Evolutionary conservation across 345 rosid genomes (phyloP), one percentile per base, ranked within the genome.

Genomic region (Carallia brachiata): DNA sequence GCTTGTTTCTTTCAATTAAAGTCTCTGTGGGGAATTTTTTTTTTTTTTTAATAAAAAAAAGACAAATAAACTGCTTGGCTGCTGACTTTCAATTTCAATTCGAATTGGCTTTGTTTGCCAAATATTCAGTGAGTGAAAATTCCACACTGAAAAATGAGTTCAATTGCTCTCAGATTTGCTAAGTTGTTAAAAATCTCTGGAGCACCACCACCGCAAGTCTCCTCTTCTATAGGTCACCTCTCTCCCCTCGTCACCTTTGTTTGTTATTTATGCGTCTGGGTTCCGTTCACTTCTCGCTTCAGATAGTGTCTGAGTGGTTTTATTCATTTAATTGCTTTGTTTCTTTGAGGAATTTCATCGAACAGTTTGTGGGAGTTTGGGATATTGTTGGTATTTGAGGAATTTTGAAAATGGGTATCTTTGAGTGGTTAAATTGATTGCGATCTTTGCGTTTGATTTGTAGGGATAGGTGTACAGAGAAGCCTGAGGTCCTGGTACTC

Each of bases 401-500:
- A 12, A 52, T 48, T 27, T 17, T 12, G 6, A 30, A n/a, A 10
- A 48, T 37, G 50, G 19, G 39, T 54, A n/a, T 48, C 17, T 28
- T 12, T 48, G 19, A 3, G 12, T 27, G 31, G 54, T 53, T 39
- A 71, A 34, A 15, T 52, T 32, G 54, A 59, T 63, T 44, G 50
- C 16, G 16, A 44, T 44, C 5, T 44, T 13, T 77, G 65, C 63
- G 28, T 65, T 53, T 55, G 47, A 58, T 61, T 61, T 76, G 66
- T 67, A 82, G 84, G 57, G 54, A 52, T 56, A 37, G 75, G 83
- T 58, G 60, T 57, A 60, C 82, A 69, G 64, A 75, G 80, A 68
- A 63, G 66, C 73, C 76, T 79, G 52, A 81, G 71, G 77, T 67
- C 69, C 61, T 57, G 85, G 67, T 89, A 40, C 70, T 82, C 86